Percentiles rank a stretch among this genome's conserved stretches.
These are phyloP conservation scores for Phytophthora pisi DNA, from an alignment of 352 stramenopile genomes.

Conservation along the genomic window DNA sequence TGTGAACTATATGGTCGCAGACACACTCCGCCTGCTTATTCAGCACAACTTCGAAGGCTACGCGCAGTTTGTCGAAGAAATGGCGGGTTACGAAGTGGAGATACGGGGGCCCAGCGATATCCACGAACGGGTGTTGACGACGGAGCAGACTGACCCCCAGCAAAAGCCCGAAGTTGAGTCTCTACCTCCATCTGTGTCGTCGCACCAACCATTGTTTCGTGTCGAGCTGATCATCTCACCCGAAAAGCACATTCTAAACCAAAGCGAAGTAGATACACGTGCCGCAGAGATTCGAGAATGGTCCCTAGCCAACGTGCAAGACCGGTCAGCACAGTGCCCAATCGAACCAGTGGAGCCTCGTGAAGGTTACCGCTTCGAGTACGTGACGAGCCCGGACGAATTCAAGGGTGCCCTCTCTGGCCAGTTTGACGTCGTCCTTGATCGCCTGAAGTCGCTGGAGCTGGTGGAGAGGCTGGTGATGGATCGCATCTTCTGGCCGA, in stretches of 20 bases:
- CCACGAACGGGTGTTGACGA: slow-evolving; percentile 23
- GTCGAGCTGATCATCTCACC: slow-evolving; percentile 74
- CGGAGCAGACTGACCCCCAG: slow-evolving; percentile 11
- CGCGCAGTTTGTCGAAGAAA: slow-evolving; percentile 68
- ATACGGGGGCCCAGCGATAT: slow-evolving; percentile 59
- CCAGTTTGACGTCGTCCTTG: slow-evolving; percentile 86
- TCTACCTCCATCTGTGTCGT: slow-evolving; percentile 2
- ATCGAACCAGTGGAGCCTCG: slow-evolving; percentile 50
- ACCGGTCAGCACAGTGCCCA: slow-evolving; percentile 57
- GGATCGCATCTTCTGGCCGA: slow-evolving; percentile 95
- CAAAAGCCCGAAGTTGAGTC: slow-evolving; percentile 6
- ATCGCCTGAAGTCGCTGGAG: slow-evolving; percentile 84
- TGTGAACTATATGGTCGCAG: slow-evolving; percentile 86
- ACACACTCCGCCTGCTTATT: slow-evolving; percentile 68
- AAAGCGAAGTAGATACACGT: slow-evolving; percentile 54
- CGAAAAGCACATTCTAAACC: slow-evolving; percentile 62
- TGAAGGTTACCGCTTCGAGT: slow-evolving; percentile 78
- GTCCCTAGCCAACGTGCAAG: slow-evolving; percentile 55
- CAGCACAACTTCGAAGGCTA: slow-evolving; percentile 76
- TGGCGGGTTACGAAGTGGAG: slow-evolving; percentile 63
- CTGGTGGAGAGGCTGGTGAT: slow-evolving; percentile 94
- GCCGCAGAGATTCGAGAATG: slow-evolving; percentile 68
- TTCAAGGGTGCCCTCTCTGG: slow-evolving; percentile 74
- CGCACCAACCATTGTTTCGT: slow-evolving; percentile 73
- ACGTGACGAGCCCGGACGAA: slow-evolving; percentile 61